A percentile compares a stretch with the other conserved stretches of the same genome.
Evolutionary conservation across 192 early-diverging fungal genomes (phyloP).

Genomic region (Entophlyctis luteolus): DNA sequence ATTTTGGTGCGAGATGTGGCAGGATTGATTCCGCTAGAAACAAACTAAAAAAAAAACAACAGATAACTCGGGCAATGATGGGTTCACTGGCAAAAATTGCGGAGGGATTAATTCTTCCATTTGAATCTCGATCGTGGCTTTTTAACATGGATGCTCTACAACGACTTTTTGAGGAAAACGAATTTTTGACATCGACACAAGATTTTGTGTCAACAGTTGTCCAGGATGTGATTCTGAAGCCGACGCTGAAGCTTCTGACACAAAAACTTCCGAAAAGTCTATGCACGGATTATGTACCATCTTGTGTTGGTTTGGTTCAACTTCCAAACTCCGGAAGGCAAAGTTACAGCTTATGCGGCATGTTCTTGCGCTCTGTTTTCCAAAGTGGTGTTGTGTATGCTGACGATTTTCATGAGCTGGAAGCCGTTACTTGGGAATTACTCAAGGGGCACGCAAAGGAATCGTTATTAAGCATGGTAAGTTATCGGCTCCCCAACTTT

Average conservation of each 20-base stretch:
- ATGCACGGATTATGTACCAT: background rate
- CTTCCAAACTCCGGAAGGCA: no score
- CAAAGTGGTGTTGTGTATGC: no score
- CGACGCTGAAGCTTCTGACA: background rate
- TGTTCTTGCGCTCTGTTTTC: no score
- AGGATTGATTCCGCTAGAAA: background rate
- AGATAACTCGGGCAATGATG: background rate
- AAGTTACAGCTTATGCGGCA: no score
- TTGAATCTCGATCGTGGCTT: background rate
- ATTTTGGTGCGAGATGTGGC: background rate
- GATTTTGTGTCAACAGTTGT: background rate
- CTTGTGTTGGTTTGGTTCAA: no score
- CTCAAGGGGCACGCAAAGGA: no score
- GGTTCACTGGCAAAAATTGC: background rate
- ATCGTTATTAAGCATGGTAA: no score
- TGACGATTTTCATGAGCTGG: no score
- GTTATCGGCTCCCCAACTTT: no score
- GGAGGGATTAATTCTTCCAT: background rate
- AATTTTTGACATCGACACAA: background rate
- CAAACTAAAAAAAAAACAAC: background rate
- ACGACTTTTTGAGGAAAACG: background rate
- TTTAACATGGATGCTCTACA: background rate
- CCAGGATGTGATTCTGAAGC: background rate
- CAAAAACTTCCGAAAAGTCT: background rate
- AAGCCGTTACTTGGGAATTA: no score